Evolutionary conservation across 805 yeast genomes (phyloP).

Genomic region (Nakazawaea wyomingensis): DNA sequence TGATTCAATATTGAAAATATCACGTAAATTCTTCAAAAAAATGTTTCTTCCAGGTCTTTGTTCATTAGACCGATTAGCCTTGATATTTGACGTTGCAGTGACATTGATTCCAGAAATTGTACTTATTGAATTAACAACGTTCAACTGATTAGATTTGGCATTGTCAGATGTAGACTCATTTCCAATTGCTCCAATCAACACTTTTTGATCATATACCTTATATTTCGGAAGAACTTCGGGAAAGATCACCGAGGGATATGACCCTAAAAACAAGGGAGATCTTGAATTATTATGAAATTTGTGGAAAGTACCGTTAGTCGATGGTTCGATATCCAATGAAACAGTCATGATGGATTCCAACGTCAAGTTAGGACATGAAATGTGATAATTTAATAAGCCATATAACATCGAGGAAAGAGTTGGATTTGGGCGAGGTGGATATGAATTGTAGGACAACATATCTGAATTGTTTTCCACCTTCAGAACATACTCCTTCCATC

Average conservation of each 20-base stretch:
- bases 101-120: not conserved
- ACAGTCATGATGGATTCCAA: slow-evolving; percentile 54
- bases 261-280: slow-evolving; percentile 56
- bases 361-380: slow-evolving; percentile 35
- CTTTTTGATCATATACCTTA: slow-evolving; percentile 48
- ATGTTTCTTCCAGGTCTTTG: slow-evolving; percentile 33
- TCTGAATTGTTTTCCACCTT: slow-evolving; percentile 40
- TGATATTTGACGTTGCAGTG: not conserved
- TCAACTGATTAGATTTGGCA: slow-evolving; percentile 16
- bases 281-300: slow-evolving; percentile 39
- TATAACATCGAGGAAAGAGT: slow-evolving; percentile 36
- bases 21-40: slow-evolving; percentile 52
- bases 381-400: slow-evolving; percentile 41
- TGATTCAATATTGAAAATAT: slow-evolving; percentile 57
- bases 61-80: not conserved
- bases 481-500: slow-evolving; percentile 75
- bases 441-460: slow-evolving; percentile 7
- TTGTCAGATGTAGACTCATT: slow-evolving; percentile 17
- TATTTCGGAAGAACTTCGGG: slow-evolving; percentile 52
- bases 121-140: slow-evolving; percentile 12
- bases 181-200: slow-evolving; percentile 53
- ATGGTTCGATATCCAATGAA: slow-evolving; percentile 64
- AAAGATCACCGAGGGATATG: slow-evolving; percentile 60
- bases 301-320: slow-evolving; percentile 38
- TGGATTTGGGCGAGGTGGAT: slow-evolving; percentile 20